Conservation (phyloP, 805 yeast genomes). For the Scheffersomyces coipomensis region DNA sequence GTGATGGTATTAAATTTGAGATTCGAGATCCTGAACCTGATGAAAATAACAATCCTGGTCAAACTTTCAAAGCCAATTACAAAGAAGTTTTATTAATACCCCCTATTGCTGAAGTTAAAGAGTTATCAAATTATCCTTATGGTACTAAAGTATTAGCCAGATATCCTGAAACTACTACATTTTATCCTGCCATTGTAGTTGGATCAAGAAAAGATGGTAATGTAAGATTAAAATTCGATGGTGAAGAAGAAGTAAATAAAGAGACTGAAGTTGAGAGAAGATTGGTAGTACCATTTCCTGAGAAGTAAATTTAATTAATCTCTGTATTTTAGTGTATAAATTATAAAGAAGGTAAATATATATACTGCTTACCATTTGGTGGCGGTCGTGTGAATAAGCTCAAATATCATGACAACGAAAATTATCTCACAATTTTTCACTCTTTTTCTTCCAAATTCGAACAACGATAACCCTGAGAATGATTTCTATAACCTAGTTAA, state of each 20-base stretch:
- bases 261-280: conserved; percentile 90
- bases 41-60: conserved; percentile 86
- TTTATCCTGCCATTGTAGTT: conserved; percentile 89
- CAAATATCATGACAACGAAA: too few relatives aligned
- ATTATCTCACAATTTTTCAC: too few relatives aligned
- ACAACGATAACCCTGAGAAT: too few relatives aligned
- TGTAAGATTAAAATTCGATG: conserved; percentile 84
- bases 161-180: conserved; percentile 97
- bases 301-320: conserved; percentile 12
- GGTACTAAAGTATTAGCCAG: conserved; percentile 86
- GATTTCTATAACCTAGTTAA: too few relatives aligned
- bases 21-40: conserved; percentile 99
- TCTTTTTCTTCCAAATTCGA: too few relatives aligned
- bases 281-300: conserved; percentile 76
- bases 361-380: too few relatives aligned
- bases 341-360: too few relatives aligned
- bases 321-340: too few relatives aligned
- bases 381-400: not conserved
- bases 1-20: conserved; percentile 76
- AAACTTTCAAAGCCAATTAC: conserved; percentile 76
- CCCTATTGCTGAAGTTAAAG: conserved; percentile 40
- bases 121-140: conserved; percentile 56
- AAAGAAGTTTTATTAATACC: conserved; percentile 79
- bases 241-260: conserved; percentile 94
- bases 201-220: conserved; percentile 73